Evolutionary conservation across 2,329 filamentous ascomycete genomes (phyloP), one percentile per base, ranked within the genome.

Genomic region (Calonectria pteridis): DNA sequence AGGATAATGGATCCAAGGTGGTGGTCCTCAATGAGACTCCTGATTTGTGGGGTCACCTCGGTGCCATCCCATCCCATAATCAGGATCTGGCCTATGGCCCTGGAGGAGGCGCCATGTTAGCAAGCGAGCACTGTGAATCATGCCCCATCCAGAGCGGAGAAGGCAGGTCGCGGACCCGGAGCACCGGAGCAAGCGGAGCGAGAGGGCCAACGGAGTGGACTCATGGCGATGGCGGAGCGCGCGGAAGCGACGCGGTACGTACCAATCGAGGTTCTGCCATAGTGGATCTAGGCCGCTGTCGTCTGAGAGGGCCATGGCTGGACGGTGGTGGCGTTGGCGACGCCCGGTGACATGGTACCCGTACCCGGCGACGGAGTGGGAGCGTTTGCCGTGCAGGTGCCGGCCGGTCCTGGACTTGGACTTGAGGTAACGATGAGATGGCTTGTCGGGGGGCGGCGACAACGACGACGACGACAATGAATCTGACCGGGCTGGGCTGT

Each of bases 31-130:
- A 98, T 97, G 77, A 96, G 89, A 79, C 91, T 93, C 77, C 91
- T 92, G 82, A 97, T 95, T 84, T 96, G 94, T 74, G 94, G 94
- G 31, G 94, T 96, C 68, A 97, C 93, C 83, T 94, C 91, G 69
- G 93, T 95, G 74, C 94, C 94, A 87, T 97, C 94, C 88, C 95
- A 97, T 83, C 94, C 94, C 93, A 95, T 94, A 84, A 94, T 93
- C 84, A 95, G 89, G 87, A 93, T 90, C 87, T 95, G 93, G 74
- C 94, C 93, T 87, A 95, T 92, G 74, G 91, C 90, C 89, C 91
- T 93, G 81, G 74, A 78, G 49, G 78, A 76, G 72, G 80, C 79
- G 82, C 83, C 65, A 43, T 71, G 69, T 80, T 75, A 46, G 43
- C 43, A 13, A 46, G n/a, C 43, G 40, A 85, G 74, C 72, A 73